Conservation (phyloP, 148 eudicot species). For the Rhododendron molle region DNA sequence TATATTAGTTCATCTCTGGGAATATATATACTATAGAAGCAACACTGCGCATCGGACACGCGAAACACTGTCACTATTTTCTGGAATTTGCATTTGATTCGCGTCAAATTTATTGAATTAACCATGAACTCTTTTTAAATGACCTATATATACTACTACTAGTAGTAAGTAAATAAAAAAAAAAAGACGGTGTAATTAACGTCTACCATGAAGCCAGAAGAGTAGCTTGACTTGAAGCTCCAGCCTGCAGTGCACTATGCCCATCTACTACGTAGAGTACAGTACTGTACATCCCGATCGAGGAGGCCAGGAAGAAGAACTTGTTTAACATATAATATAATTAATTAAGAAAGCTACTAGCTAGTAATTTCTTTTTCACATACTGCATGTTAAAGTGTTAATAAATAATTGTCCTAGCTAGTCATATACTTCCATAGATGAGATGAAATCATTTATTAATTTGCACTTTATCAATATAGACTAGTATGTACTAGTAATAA, state of each 20-base stretch:
- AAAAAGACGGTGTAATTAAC: too few relatives aligned
- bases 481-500: too few relatives aligned
- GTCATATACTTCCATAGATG: not conserved
- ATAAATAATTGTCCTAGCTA: not conserved
- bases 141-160: too few relatives aligned
- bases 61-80: too few relatives aligned
- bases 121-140: too few relatives aligned
- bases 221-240: not conserved
- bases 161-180: too few relatives aligned
- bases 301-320: not conserved
- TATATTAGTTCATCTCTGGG: too few relatives aligned
- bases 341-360: not conserved
- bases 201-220: too few relatives aligned
- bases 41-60: too few relatives aligned
- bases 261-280: not conserved
- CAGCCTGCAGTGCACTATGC: not conserved
- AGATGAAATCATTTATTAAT: not conserved
- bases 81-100: too few relatives aligned
- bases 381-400: not conserved
- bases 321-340: not conserved
- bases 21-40: too few relatives aligned
- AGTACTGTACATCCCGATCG: not conserved
- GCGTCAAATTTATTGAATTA: too few relatives aligned
- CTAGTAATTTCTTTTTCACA: not conserved
- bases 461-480: not conserved